phyloP scores from a whole-genome alignment of 2,329 filamentous ascomycete genomes.

The Cladorrhinum sp. region DNA sequence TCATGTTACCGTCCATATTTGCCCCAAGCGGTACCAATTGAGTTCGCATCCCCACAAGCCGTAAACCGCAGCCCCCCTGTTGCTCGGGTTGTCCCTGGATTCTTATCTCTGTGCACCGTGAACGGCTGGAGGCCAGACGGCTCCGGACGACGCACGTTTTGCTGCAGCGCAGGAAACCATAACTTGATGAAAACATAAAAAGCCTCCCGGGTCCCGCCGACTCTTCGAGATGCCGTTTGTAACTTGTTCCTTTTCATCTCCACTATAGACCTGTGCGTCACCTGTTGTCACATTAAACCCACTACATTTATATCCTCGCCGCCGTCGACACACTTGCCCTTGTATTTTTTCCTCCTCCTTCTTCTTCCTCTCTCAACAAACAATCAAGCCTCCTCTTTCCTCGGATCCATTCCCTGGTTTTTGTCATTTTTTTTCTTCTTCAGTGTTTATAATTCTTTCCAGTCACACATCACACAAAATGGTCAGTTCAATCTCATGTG shows the following conservation, averaged over 20 bases:
- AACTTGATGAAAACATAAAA: constrained; percentile 2
- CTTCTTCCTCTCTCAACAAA: neutral
- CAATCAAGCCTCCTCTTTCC: neutral
- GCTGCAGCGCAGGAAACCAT: neutral
- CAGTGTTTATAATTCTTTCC: no score
- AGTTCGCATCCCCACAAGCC: constrained; percentile 2
- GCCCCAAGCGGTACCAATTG: neutral
- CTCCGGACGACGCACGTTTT: neutral
- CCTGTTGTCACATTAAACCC: neutral
- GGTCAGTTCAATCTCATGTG: neutral
- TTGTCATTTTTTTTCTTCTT: neutral
- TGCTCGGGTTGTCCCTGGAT: neutral
- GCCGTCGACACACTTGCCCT: neutral
- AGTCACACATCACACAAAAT: constrained; percentile 5
- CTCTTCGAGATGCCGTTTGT: neutral
- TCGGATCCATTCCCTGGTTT: neutral
- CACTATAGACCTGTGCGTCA: constrained; percentile 4
- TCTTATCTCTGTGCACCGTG: constrained; percentile 1
- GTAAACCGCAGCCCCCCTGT: neutral
- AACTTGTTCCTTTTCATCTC: neutral
- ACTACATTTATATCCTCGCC: neutral
- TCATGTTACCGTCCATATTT: neutral
- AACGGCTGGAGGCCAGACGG: constrained; percentile 2
- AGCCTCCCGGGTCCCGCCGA: neutral
- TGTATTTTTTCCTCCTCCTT: neutral